Conservation (phyloP, 23 red algal genomes). For the Gracilaria caudata region DNA sequence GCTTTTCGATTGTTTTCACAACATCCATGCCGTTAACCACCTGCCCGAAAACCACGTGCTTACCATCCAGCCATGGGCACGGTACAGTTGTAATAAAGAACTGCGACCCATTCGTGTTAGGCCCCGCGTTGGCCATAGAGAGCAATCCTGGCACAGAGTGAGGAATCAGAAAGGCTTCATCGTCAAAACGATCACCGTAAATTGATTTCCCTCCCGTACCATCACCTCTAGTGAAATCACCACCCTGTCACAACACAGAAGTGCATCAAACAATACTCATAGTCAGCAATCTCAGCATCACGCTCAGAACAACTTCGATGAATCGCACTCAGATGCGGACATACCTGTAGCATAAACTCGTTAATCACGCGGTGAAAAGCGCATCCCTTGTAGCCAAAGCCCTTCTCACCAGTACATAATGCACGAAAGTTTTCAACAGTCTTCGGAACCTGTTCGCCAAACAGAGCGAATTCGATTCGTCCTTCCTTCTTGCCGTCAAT, state of each 20-base stretch:
- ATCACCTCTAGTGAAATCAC: constrained; percentile 90
- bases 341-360: constrained; percentile 89
- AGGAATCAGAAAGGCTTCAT: constrained; percentile 87
- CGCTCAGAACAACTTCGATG: not conserved
- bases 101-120: constrained; percentile 95
- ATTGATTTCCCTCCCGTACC: constrained; percentile 95
- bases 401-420: constrained; percentile 88
- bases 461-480: constrained; percentile 89
- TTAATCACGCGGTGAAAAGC: constrained; percentile 87
- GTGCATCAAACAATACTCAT: not conserved
- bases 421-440: constrained; percentile 88
- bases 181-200: constrained; percentile 88
- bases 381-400: constrained; percentile 86
- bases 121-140: constrained; percentile 97
- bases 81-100: constrained; percentile 91
- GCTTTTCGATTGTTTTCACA: constrained; percentile 82
- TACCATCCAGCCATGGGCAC: constrained; percentile 80
- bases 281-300: not conserved
- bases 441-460: constrained; percentile 86
- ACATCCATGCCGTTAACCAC: constrained; percentile 91
- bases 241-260: constrained; percentile 55
- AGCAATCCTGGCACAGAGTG: constrained; percentile 78
- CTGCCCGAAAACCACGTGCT: constrained; percentile 95
- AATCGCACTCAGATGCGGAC: not conserved
- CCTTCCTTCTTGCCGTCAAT: constrained; percentile 88